Percentiles rank a stretch among this genome's conserved stretches.
Conservation (phyloP, 495 filamentous ascomycete genomes). For the Cercophora samala region DNA sequence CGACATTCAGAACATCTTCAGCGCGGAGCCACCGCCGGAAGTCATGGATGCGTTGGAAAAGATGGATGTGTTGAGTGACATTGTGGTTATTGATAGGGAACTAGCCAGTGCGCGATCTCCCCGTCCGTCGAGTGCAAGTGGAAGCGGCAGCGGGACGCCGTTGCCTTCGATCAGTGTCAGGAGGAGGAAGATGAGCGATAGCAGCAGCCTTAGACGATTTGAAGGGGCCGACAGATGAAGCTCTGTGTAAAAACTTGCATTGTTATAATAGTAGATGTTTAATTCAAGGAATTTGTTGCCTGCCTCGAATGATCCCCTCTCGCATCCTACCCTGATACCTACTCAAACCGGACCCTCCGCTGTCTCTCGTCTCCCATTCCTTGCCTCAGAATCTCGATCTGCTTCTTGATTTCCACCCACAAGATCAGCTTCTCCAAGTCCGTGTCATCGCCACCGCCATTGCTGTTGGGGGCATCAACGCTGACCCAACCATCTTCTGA, state of each 20-base stretch:
- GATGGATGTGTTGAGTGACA: constrained; percentile 30
- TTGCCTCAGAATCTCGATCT: constrained; percentile 52
- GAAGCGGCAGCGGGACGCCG: constrained; percentile 1
- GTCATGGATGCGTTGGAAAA: constrained; percentile 40
- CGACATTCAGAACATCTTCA: constrained; percentile 59
- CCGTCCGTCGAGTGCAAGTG: neutral
- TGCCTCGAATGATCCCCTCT: too few species aligned
- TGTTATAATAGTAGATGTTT: neutral
- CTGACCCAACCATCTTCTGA: constrained; percentile 25
- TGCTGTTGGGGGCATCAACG: constrained; percentile 14
- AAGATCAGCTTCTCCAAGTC: constrained; percentile 46
- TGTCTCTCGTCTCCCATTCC: constrained; percentile 47
- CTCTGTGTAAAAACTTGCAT: neutral
- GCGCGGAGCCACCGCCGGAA: constrained; percentile 54
- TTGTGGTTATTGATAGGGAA: neutral
- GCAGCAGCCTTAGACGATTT: constrained; percentile 19
- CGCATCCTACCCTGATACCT: neutral
- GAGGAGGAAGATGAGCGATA: constrained; percentile 16
- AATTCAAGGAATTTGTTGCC: neutral
- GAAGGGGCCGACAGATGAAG: constrained; percentile 12
- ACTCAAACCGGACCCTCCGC: constrained; percentile 1
- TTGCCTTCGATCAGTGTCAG: constrained; percentile 10
- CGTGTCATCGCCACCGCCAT: constrained; percentile 27
- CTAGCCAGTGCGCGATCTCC: constrained; percentile 6
- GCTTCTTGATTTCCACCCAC: constrained; percentile 56